Evolutionary conservation across 495 filamentous ascomycete species (phyloP).

Genomic region (Parathielavia appendiculata): DNA sequence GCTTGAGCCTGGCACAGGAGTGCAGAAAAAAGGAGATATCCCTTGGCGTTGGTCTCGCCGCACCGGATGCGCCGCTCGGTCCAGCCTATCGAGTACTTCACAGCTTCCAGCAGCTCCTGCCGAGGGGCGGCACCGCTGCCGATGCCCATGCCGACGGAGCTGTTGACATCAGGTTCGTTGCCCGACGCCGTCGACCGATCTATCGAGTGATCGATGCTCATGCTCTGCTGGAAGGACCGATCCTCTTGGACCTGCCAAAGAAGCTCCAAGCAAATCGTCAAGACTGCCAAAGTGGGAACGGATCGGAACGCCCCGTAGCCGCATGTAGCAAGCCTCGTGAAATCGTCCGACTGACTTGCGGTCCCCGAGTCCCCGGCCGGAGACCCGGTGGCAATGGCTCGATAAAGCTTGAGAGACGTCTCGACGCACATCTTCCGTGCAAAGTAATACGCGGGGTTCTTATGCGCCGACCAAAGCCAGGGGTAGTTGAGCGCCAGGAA

Average conservation of each 20-base stretch:
- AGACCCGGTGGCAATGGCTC: constrained; percentile 25
- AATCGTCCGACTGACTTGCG: constrained; percentile 31
- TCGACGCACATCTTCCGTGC: constrained; percentile 45
- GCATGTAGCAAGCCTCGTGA: constrained; percentile 40
- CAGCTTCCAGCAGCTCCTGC: constrained; percentile 44
- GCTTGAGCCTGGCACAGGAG: constrained; percentile 45
- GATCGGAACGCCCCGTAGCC: constrained; percentile 47
- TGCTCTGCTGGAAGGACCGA: constrained; percentile 40
- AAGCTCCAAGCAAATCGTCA: constrained; percentile 48
- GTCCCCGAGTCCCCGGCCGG: constrained; percentile 21
- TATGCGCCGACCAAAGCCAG: constrained; percentile 31
- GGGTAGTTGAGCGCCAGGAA: constrained; percentile 49
- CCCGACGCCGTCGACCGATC: constrained; percentile 22
- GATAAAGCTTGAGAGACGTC: constrained; percentile 41
- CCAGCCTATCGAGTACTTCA: constrained; percentile 47
- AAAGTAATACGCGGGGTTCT: constrained; percentile 43
- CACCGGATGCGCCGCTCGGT: constrained; percentile 38
- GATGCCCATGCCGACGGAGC: constrained; percentile 24
- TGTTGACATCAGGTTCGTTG: constrained; percentile 26
- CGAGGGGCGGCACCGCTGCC: constrained; percentile 31
- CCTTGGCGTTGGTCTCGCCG: constrained; percentile 56
- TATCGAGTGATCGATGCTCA: constrained; percentile 25
- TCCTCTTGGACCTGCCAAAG: constrained; percentile 48
- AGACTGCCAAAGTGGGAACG: constrained; percentile 38
- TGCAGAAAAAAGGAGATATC: constrained; percentile 42